Percentiles rank a stretch among this genome's conserved stretches.
Evolutionary conservation across 164 flowering plant genomes (phyloP).

Genomic region (Vitis rupestris): DNA sequence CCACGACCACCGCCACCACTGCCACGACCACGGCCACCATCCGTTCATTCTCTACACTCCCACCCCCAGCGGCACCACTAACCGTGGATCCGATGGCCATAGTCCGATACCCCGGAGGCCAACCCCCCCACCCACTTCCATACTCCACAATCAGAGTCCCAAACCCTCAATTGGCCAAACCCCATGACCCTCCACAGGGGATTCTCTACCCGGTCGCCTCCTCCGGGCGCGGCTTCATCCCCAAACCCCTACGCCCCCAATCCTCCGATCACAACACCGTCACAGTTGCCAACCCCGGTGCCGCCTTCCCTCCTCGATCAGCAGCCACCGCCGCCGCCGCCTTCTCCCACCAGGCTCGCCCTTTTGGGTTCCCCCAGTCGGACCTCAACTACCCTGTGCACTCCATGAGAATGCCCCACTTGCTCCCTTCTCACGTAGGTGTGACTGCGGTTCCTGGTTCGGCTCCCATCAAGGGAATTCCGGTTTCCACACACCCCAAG

Average conservation of each 20-base stretch:
- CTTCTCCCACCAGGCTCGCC: conserved; percentile 15
- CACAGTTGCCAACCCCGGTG: conserved; percentile 9
- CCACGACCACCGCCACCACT: no score
- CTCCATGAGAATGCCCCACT: conserved; percentile 22
- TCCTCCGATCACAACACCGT: neutral
- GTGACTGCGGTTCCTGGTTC: conserved; percentile 2
- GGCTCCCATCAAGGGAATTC: conserved; percentile 16
- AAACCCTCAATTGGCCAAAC: no score
- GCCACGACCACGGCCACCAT: no score
- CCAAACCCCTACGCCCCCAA: neutral
- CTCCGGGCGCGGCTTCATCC: no score
- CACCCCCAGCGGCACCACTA: no score
- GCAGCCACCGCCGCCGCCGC: neutral
- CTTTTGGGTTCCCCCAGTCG: conserved; percentile 14
- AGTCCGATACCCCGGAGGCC: no score
- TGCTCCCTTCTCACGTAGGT: conserved; percentile 13
- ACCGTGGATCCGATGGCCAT: no score
- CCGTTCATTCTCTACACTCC: no score
- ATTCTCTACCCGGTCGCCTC: no score
- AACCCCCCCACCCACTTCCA: no score
- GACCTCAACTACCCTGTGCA: conserved; percentile 13
- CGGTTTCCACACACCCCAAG: conserved; percentile 23
- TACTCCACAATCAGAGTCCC: no score
- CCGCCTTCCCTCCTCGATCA: neutral
- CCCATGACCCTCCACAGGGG: no score